These are phyloP conservation scores for Parastagonospora nodorum DNA, from an alignment of 2,329 filamentous ascomycete genomes.

Conservation along the genomic window DNA sequence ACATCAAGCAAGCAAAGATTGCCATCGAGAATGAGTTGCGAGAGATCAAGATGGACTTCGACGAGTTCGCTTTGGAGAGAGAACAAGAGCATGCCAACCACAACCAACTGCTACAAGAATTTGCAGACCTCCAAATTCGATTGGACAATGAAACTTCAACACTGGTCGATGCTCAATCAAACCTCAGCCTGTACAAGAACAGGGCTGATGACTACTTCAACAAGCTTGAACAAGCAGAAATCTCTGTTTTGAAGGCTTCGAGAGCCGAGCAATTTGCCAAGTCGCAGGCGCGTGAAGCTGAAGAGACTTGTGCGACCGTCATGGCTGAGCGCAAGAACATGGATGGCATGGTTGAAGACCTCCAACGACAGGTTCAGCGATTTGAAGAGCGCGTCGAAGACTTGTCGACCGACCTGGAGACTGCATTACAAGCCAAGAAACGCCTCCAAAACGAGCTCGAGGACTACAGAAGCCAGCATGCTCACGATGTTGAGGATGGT, in stretches of 20 bases:
- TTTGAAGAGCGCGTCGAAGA: constrained; percentile 93
- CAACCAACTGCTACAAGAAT: constrained; percentile 87
- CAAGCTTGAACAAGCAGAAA: constrained; percentile 96
- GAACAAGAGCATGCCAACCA: constrained; percentile 90
- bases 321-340: constrained; percentile 93
- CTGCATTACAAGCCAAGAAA: constrained; percentile 86
- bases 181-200: constrained; percentile 85
- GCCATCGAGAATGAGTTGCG: constrained; percentile 84
- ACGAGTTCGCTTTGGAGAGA: constrained; percentile 75
- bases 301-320: constrained; percentile 86
- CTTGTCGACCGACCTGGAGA: constrained; percentile 84
- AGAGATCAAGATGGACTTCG: constrained; percentile 80
- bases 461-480: constrained; percentile 92
- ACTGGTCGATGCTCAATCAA: constrained; percentile 80
- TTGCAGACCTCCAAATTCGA: constrained; percentile 89
- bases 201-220: constrained; percentile 95
- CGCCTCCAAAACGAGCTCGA: constrained; percentile 95
- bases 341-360: constrained; percentile 83
- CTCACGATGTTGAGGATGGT: constrained; percentile 96
- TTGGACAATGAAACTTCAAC: constrained; percentile 88
- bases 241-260: constrained; percentile 88
- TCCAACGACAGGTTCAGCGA: constrained; percentile 86
- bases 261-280: constrained; percentile 94
- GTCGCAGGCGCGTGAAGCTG: constrained; percentile 84
- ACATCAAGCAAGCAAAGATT: constrained; percentile 79